Evolutionary conservation across 768 basidiomycete genomes (phyloP).

Genomic region (Tephrocybe sp.): DNA sequence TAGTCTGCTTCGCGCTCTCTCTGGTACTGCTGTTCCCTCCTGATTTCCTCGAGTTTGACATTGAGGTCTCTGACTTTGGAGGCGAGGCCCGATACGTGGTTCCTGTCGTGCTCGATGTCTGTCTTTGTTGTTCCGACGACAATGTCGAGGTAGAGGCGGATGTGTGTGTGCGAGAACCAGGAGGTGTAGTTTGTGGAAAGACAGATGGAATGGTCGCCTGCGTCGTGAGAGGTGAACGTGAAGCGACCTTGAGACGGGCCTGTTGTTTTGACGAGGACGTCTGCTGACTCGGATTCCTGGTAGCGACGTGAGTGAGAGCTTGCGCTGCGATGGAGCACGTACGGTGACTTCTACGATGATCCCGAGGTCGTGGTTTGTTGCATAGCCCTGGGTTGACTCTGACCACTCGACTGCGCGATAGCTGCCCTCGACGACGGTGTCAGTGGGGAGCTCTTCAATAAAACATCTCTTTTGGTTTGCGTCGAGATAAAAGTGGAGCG

Average conservation of each 20-base stretch:
- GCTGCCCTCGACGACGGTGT: constrained; percentile 95
- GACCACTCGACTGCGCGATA: constrained; percentile 93
- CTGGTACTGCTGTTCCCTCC: constrained; percentile 96
- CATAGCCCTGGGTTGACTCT: constrained; percentile 65
- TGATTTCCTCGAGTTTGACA: constrained; percentile 87
- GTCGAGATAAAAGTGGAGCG: constrained; percentile 96
- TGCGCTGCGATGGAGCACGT: constrained; percentile 24
- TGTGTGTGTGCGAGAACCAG: constrained; percentile 84
- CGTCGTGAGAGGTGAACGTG: constrained; percentile 96
- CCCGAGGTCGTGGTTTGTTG: constrained; percentile 72
- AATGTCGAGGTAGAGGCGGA: constrained; percentile 92
- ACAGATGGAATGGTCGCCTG: constrained; percentile 97
- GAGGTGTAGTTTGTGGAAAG: constrained; percentile 89
- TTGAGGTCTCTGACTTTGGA: constrained; percentile 89
- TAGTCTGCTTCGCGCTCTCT: constrained; percentile 92
- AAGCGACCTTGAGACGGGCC: constrained; percentile 90
- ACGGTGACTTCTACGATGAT: constrained; percentile 92
- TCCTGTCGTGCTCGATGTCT: constrained; percentile 84
- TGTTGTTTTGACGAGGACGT: constrained; percentile 83
- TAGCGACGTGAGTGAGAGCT: background rate
- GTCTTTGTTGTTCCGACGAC: constrained; percentile 85
- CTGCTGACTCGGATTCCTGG: constrained; percentile 83
- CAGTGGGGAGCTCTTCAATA: constrained; percentile 91
- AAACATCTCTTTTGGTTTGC: constrained; percentile 93
- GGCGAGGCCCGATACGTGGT: constrained; percentile 79